phyloP scores from a whole-genome alignment of 2,329 filamentous ascomycete species.

The Coniochaeta sp. region DNA sequence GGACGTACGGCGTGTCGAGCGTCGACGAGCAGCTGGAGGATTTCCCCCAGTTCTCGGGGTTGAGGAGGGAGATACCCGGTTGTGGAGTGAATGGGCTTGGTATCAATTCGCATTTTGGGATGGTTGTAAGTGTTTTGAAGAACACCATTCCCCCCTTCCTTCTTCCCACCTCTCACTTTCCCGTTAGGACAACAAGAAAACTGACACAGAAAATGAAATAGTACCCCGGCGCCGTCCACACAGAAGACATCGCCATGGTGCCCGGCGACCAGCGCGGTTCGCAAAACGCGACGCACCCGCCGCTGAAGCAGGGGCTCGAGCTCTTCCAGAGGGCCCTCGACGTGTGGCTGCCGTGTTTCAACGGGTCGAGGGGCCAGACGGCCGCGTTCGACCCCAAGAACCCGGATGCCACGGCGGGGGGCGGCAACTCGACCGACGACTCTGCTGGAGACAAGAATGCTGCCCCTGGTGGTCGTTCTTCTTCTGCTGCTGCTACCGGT shows the following conservation, averaged over 20 bases:
- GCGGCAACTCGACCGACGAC: too few relatives aligned
- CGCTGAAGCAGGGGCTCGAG: not conserved
- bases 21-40: slow-evolving; percentile 6
- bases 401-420: too few relatives aligned
- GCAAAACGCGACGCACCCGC: not conserved
- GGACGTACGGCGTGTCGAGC: slow-evolving; percentile 6
- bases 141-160: not conserved
- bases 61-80: slow-evolving; percentile 6
- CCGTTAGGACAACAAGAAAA: too few relatives aligned
- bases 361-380: not conserved
- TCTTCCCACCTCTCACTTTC: slow-evolving; percentile 7
- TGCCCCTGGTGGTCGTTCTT: not conserved
- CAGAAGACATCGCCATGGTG: slow-evolving; percentile 3
- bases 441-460: not conserved
- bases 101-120: not conserved
- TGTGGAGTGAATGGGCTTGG: slow-evolving; percentile 1
- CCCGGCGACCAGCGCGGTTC: not conserved
- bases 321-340: slow-evolving; percentile 1
- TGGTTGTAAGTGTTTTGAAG: not conserved
- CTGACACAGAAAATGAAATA: not conserved
- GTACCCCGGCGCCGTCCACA: slow-evolving; percentile 9
- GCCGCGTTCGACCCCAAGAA: too few relatives aligned
- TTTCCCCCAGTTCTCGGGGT: slow-evolving; percentile 2
- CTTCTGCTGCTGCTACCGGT: not conserved
- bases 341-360: slow-evolving; percentile 5